These are phyloP conservation scores for Mycena capillaripes DNA, from an alignment of 768 basidiomycete species.

Conservation along the genomic window DNA sequence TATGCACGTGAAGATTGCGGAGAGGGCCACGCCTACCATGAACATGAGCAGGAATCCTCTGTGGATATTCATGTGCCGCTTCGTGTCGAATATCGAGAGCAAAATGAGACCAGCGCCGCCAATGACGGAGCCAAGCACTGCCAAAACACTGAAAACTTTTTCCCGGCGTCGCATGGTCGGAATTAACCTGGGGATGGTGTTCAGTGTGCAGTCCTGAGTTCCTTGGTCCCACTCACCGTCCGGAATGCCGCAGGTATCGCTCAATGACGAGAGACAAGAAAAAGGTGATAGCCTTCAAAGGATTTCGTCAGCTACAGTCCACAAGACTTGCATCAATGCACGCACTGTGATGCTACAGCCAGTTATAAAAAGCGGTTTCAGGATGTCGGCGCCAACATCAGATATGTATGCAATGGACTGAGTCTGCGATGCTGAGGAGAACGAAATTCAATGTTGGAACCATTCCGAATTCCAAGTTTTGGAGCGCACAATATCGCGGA, in stretches of 20 bases:
- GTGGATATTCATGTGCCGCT: constrained; percentile 65
- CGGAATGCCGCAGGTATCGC: constrained; percentile 74
- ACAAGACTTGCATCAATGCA: too few relatives aligned
- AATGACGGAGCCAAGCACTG: constrained; percentile 71
- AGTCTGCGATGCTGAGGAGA: constrained; percentile 65
- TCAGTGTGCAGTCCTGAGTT: neutral
- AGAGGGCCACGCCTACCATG: constrained; percentile 78
- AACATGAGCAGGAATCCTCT: constrained; percentile 77
- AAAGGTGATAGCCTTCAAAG: constrained; percentile 63
- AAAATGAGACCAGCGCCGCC: constrained; percentile 77
- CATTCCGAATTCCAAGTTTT: neutral
- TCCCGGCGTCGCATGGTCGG: constrained; percentile 72
- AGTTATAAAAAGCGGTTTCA: constrained; percentile 83
- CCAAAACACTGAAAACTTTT: constrained; percentile 65
- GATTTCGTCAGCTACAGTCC: neutral
- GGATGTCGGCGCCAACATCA: constrained; percentile 78
- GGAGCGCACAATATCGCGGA: constrained; percentile 58
- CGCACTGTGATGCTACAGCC: constrained; percentile 71
- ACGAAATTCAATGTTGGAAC: neutral
- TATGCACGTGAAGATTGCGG: constrained; percentile 79
- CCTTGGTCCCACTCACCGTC: constrained; percentile 57
- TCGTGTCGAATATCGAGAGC: constrained; percentile 80
- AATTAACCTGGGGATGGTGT: constrained; percentile 58
- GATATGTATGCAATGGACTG: constrained; percentile 80
- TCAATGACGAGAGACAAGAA: constrained; percentile 72